Base-by-base conservation (phyloP, 352 stramenopile species). In the Thraustotheca clavata region DNA sequence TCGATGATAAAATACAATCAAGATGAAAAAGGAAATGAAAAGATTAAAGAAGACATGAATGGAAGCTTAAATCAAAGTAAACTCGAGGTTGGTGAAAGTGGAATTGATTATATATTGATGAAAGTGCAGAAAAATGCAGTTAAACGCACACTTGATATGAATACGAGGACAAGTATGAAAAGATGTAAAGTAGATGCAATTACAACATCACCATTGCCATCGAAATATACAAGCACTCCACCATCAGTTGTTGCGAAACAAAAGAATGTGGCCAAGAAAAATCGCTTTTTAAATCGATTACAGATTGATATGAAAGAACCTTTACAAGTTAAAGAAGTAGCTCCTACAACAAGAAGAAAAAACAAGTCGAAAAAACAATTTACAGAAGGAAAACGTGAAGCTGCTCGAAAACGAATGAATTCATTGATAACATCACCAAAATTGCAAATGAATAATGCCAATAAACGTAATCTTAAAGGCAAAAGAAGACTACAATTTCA, bases 251-350 rank as follows among this genome's bases (percentile, higher is more conserved):
- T 52, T 31, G 43, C 43, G 1, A 3, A 52, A 18, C 11, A 18
- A 9, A 52, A 52, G 43, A 52, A 24, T 9, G n/a, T 14, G 16
- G 43, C 43, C 24, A 52, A 24, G 3, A 52, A 52, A 31, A 52
- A 52, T 14, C 43, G 43, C 9, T 52, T 52, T 31, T 24, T 52
- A 11, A 24, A 52, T 31, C 43, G 12, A 9, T 24, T 52, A 31
- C 43, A 52, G 11, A 52, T 52, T 31, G 43, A 52, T 31, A 52
- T 52, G 43, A 52, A 52, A 9, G n/a, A 52, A 11, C 43, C 43
- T 18, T 31, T 24, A 52, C 9, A 52, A 52, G 7, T 18, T 31
- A 24, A 52, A 52, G n/a, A 9, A 9, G n/a, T 31, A n/a, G 43
- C 43, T 18, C 18, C 11, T 2, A 24, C 2, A 1, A 18, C 43